Conservation (phyloP, 2,329 filamentous ascomycete genomes). For the Claviceps pusilla region DNA sequence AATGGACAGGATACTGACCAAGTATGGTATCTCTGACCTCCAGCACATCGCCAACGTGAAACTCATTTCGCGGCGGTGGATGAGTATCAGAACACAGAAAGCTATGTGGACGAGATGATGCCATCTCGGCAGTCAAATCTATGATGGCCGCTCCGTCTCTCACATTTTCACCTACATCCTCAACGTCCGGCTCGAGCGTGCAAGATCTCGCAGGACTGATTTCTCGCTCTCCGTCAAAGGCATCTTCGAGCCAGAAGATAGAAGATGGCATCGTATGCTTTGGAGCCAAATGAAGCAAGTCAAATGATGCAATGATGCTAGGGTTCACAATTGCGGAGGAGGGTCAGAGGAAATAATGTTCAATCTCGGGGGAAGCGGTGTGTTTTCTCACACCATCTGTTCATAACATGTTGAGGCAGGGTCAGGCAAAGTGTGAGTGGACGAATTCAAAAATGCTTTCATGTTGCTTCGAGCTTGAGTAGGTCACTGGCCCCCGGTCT, state of each 20-base stretch:
- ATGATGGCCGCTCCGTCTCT: background rate
- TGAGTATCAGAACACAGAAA: background rate
- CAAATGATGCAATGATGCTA: no score
- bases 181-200: conserved; percentile 10
- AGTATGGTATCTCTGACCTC: conserved; percentile 12
- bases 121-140: background rate
- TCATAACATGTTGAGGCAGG: background rate
- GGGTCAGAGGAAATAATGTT: no score
- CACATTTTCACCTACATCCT: background rate
- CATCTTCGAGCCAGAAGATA: background rate
- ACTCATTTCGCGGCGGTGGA: background rate
- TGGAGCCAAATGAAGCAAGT: background rate
- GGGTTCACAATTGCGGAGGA: background rate
- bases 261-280: background rate
- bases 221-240: background rate
- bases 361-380: background rate
- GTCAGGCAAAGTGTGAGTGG: background rate
- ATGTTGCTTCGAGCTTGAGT: background rate
- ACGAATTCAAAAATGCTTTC: background rate
- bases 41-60: conserved; percentile 15
- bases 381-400: no score
- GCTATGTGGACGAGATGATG: background rate
- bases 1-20: conserved; percentile 15
- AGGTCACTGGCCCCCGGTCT: background rate
- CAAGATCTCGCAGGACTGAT: conserved; percentile 7